Percentiles rank a stretch among this genome's conserved stretches.
Evolutionary conservation across 2,329 filamentous ascomycete genomes (phyloP).

Genomic region (Beauveria medogensis): DNA sequence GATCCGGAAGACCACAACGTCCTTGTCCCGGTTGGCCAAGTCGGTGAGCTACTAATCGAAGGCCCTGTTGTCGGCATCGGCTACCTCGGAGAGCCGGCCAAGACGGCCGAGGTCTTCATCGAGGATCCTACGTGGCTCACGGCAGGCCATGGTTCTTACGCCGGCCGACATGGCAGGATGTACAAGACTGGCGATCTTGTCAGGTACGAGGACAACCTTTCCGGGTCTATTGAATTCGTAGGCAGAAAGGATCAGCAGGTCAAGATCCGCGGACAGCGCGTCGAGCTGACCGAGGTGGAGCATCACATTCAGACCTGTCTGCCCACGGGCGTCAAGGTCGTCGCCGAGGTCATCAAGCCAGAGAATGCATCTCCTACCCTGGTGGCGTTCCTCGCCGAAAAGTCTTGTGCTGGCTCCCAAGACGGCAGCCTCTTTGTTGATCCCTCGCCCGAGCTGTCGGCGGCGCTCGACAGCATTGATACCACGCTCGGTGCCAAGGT

Average conservation of each 20-base stretch:
- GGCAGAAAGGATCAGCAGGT: slow-evolving; percentile 61
- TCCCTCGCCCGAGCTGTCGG: slow-evolving; percentile 25
- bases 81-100: slow-evolving; percentile 50
- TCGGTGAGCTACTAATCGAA: slow-evolving; percentile 47
- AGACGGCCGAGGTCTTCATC: slow-evolving; percentile 52
- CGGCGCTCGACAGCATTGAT: slow-evolving; percentile 24
- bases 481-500: slow-evolving; percentile 26
- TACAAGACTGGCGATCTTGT: slow-evolving; percentile 56
- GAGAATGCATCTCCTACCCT: slow-evolving; percentile 35
- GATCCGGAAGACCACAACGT: slow-evolving; percentile 38
- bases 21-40: slow-evolving; percentile 38
- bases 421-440: slow-evolving; percentile 18
- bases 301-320: slow-evolving; percentile 39
- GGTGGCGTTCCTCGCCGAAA: slow-evolving; percentile 35
- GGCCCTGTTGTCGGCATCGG: slow-evolving; percentile 55
- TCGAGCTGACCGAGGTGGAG: slow-evolving; percentile 51
- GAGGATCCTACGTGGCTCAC: slow-evolving; percentile 44
- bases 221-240: slow-evolving; percentile 47
- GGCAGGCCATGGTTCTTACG: slow-evolving; percentile 25
- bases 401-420: slow-evolving; percentile 11
- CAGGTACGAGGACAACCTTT: slow-evolving; percentile 42
- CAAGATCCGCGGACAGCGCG: slow-evolving; percentile 57
- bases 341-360: slow-evolving; percentile 41
- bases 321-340: slow-evolving; percentile 34
- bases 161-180: slow-evolving; percentile 35